Conservation (phyloP, 2,329 filamentous ascomycete genomes). For the Allantophomopsis cytisporea region DNA sequence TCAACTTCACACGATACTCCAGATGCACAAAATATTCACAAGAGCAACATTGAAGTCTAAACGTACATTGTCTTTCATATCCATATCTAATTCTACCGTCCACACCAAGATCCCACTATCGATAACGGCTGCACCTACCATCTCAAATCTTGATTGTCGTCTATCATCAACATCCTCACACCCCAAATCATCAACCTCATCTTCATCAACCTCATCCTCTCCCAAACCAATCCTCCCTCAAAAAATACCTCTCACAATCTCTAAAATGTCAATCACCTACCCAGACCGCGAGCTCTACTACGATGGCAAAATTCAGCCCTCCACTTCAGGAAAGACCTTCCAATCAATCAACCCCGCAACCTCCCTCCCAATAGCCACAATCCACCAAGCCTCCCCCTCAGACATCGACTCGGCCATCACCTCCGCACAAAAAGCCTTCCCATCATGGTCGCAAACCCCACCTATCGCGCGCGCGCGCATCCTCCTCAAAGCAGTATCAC, state of each 20-base stretch:
- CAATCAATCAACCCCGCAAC: slow-evolving; percentile 63
- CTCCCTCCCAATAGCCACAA: slow-evolving; percentile 51
- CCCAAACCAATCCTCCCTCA: slow-evolving; percentile 2
- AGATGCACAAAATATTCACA: too few relatives aligned
- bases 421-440: slow-evolving; percentile 60
- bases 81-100: too few relatives aligned
- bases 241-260: slow-evolving; percentile 10
- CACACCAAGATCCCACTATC: too few relatives aligned
- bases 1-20: too few relatives aligned
- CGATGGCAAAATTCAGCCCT: slow-evolving; percentile 52
- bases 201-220: slow-evolving; percentile 2
- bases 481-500: slow-evolving; percentile 59
- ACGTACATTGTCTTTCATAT: too few relatives aligned
- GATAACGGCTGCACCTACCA: too few relatives aligned
- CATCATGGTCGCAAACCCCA: slow-evolving; percentile 62
- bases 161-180: neutral
- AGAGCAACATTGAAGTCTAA: too few relatives aligned
- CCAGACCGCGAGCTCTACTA: slow-evolving; percentile 57
- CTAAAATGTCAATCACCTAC: slow-evolving; percentile 21
- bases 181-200: slow-evolving; percentile 2
- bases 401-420: slow-evolving; percentile 61
- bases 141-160: too few relatives aligned
- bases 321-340: slow-evolving; percentile 49
- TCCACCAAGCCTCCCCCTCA: slow-evolving; percentile 52
- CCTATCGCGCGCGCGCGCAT: slow-evolving; percentile 64